Base-by-base conservation (phyloP, 73 alveolate species). In the Symbiodinium pilosum region DNA sequence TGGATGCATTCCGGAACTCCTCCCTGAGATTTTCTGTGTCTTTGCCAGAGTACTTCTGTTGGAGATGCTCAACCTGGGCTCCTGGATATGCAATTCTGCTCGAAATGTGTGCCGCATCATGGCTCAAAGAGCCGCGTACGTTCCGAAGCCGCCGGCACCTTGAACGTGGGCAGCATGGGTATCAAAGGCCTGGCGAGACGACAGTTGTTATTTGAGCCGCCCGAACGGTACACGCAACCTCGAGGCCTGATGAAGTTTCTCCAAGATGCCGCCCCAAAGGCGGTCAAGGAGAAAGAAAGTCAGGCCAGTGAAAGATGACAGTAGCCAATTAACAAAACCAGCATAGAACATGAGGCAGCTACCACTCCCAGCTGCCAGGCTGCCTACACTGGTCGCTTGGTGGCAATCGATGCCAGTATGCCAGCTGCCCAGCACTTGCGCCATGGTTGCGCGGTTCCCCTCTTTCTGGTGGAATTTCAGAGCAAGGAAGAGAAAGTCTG, bases 221-320 rank as follows among this genome's bases (percentile, higher is more conserved):
- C n/a, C n/a, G n/a, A n/a, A n/a, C n/a, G n/a, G n/a, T n/a, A n/a
- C n/a, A n/a, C n/a, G n/a, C n/a, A n/a, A n/a, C 41, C 30, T 12
- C 32, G 16, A 84, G 99, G 99, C 77, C 99, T 99, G 30, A 99
- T 99, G 99, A 99, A 99, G 93, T 99, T 99, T 47, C 98, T 99
- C 99, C 99, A 99, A 87, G 99, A 99, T 99, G 93, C 99, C 93
- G 99, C 99, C 43, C 99, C 99, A 2, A 98, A 99, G 71, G 99
- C 99, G 51, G 99, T 99, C 84, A 99, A 99, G 89, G 93, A 99
- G 84, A 81, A 99, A 42, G 75, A 73, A 28, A 54, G 98, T 64
- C 98, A 93, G 98, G 98, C 84, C 8, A 16, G 42, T 36, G 69
- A 8, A 11, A 28, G 30, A 41, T 36, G 92, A 30, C 41, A 26